phyloP scores from a whole-genome alignment of 176 grass and related monocot species.

The Saccharum spontaneum region DNA sequence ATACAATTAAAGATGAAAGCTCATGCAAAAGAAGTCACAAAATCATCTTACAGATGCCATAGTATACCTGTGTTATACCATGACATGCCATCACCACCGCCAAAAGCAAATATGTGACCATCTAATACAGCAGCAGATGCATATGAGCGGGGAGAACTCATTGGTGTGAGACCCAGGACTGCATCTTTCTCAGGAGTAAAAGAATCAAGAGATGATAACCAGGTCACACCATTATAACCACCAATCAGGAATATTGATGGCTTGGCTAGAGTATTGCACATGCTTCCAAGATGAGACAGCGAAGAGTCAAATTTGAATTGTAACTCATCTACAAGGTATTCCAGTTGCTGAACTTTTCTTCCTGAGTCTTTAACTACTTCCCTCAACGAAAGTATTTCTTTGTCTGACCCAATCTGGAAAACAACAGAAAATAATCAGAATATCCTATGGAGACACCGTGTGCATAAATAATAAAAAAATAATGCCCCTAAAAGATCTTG shows the following conservation, averaged over 20 bases:
- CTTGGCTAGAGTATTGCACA: slow-evolving; percentile 23
- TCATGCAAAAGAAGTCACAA: slow-evolving; percentile 3
- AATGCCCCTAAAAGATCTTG: neutral
- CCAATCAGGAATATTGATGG: slow-evolving; percentile 71
- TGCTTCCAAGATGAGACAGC: slow-evolving; percentile 37
- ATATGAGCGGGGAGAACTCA: slow-evolving; percentile 73
- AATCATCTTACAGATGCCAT: slow-evolving; percentile 19
- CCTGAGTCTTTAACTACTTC: slow-evolving; percentile 58
- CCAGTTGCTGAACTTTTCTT: slow-evolving; percentile 59
- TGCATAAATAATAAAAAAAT: slow-evolving; percentile 12
- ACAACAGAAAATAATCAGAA: slow-evolving; percentile 36
- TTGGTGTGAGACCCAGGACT: slow-evolving; percentile 61
- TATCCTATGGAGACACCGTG: neutral
- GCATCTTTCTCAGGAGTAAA: slow-evolving; percentile 63
- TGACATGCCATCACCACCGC: slow-evolving; percentile 67
- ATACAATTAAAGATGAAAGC: slow-evolving; percentile 21
- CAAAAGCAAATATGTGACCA: slow-evolving; percentile 70
- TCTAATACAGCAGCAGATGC: slow-evolving; percentile 58
- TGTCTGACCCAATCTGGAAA: slow-evolving; percentile 59
- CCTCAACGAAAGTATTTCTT: slow-evolving; percentile 71
- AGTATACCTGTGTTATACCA: slow-evolving; percentile 54
- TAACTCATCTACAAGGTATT: slow-evolving; percentile 61
- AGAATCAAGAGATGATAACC: slow-evolving; percentile 77
- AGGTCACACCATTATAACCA: slow-evolving; percentile 73
- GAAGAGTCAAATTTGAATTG: slow-evolving; percentile 62